Conservation (phyloP, 2,329 filamentous ascomycete genomes). For the Pezicula radicicola region DNA sequence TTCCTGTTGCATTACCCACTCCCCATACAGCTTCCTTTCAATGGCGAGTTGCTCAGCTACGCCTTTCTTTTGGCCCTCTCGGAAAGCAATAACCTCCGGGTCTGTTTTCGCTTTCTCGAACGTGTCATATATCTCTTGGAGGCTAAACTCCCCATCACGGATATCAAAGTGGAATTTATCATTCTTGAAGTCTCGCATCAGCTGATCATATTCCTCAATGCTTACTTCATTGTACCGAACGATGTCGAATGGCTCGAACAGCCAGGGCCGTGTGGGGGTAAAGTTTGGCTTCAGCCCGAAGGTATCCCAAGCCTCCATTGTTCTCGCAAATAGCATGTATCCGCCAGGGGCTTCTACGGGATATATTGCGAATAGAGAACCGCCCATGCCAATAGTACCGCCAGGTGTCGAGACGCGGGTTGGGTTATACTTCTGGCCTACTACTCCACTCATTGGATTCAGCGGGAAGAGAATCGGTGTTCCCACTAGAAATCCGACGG, state of each 20-base stretch:
- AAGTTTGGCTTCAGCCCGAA: slow-evolving; percentile 30
- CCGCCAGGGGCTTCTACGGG: slow-evolving; percentile 36
- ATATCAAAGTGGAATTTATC: slow-evolving; percentile 31
- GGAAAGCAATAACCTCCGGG: slow-evolving; percentile 12
- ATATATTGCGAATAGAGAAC: slow-evolving; percentile 34
- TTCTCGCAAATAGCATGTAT: slow-evolving; percentile 34
- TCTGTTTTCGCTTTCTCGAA: slow-evolving; percentile 17
- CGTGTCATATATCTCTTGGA: slow-evolving; percentile 24
- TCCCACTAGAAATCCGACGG: slow-evolving; percentile 35
- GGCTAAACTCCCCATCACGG: slow-evolving; percentile 24
- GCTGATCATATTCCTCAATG: slow-evolving; percentile 28
- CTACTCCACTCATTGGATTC: slow-evolving; percentile 17
- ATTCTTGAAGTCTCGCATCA: slow-evolving; percentile 25
- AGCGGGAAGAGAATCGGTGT: slow-evolving; percentile 31
- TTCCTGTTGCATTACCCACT: slow-evolving; percentile 27
- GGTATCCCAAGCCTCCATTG: slow-evolving; percentile 32
- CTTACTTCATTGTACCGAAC: slow-evolving; percentile 32
- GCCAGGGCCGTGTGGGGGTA: slow-evolving; percentile 29
- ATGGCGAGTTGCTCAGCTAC: slow-evolving; percentile 16
- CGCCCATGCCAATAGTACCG: slow-evolving; percentile 35
- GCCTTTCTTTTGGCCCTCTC: slow-evolving; percentile 11
- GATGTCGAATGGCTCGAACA: slow-evolving; percentile 33
- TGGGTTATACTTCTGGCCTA: slow-evolving; percentile 34
- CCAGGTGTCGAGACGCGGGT: slow-evolving; percentile 32
- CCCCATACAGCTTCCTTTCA: slow-evolving; percentile 26